A percentile compares a stretch with the other conserved stretches of the same genome.
These are phyloP conservation scores for Xylaria multiplex DNA, from an alignment of 2,329 filamentous ascomycete genomes.

Conservation along the genomic window DNA sequence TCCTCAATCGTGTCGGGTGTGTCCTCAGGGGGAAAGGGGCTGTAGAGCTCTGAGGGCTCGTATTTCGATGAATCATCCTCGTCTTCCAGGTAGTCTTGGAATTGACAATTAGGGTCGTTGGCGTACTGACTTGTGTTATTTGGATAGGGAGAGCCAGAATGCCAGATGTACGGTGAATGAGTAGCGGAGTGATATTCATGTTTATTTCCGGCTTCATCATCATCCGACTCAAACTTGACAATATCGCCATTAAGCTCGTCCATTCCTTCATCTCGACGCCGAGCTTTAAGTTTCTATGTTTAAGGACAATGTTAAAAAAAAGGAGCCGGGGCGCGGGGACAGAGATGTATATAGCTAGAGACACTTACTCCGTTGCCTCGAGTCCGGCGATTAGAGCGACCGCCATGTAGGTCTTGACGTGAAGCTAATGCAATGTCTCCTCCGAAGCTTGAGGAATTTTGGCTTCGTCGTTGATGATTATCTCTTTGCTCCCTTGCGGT, in stretches of 20 bases:
- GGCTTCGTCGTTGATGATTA: conserved; percentile 44
- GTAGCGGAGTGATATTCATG: conserved; percentile 23
- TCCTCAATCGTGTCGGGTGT: conserved; percentile 45
- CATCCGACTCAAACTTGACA: conserved; percentile 41
- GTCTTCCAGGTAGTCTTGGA: conserved; percentile 35
- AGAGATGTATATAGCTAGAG: neutral
- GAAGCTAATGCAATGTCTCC: conserved; percentile 43
- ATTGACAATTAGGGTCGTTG: conserved; percentile 15
- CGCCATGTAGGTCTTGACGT: conserved; percentile 33
- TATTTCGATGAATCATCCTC: conserved; percentile 43
- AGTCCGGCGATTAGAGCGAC: conserved; percentile 34
- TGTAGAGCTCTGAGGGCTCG: conserved; percentile 47
- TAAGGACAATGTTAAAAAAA: conserved; percentile 5
- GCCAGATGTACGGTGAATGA: conserved; percentile 25
- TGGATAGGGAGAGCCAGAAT: conserved; percentile 21
- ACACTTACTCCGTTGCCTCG: conserved; percentile 41
- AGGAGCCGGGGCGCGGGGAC: neutral
- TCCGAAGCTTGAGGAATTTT: conserved; percentile 37
- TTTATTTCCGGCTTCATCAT: conserved; percentile 29
- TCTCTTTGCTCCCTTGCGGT: conserved; percentile 75
- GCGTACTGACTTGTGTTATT: conserved; percentile 17
- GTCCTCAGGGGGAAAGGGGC: conserved; percentile 44
- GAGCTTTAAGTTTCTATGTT: conserved; percentile 16
- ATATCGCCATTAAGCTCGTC: conserved; percentile 23
- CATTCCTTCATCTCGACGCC: conserved; percentile 3